phyloP scores from a whole-genome alignment of 179 eudicot species.

The Beta macrorhiza region DNA sequence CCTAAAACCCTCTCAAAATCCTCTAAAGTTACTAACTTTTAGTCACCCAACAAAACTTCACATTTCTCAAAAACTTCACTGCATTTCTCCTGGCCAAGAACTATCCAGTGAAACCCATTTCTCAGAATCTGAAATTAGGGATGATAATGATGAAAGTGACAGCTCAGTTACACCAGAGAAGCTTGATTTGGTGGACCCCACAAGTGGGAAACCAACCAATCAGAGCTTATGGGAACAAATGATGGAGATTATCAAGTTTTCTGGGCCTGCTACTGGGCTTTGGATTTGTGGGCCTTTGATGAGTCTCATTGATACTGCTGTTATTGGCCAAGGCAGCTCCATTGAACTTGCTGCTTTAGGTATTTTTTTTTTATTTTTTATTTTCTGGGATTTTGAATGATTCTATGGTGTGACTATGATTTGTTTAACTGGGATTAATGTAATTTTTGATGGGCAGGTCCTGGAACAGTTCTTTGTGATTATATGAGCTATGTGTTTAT shows the following conservation, averaged over 20 bases:
- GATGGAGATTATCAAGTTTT: conserved; percentile 77
- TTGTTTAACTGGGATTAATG: conserved; percentile 13
- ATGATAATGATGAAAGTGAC: neutral
- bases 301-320: conserved; percentile 97
- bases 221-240: conserved; percentile 74
- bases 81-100: conserved; percentile 35
- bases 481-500: conserved; percentile 82
- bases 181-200: conserved; percentile 22
- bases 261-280: conserved; percentile 89
- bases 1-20: conserved; percentile 1
- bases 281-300: conserved; percentile 96
- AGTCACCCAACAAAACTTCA: conserved; percentile 2
- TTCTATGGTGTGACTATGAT: neutral
- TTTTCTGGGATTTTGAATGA: neutral
- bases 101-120: conserved; percentile 20
- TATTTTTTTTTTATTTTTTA: conserved; percentile 17
- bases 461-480: conserved; percentile 95
- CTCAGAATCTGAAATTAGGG: conserved; percentile 9
- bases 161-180: neutral
- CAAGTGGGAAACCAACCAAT: conserved; percentile 34
- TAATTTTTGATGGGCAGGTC: conserved; percentile 54
- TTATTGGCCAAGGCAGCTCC: conserved; percentile 89
- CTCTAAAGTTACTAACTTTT: conserved; percentile 11
- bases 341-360: conserved; percentile 98
- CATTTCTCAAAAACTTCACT: conserved; percentile 16